A percentile compares a stretch with the other conserved stretches of the same genome.
phyloP scores from a whole-genome alignment of 1,284 basidiomycete species.

The Ceratobasidium sp. region DNA sequence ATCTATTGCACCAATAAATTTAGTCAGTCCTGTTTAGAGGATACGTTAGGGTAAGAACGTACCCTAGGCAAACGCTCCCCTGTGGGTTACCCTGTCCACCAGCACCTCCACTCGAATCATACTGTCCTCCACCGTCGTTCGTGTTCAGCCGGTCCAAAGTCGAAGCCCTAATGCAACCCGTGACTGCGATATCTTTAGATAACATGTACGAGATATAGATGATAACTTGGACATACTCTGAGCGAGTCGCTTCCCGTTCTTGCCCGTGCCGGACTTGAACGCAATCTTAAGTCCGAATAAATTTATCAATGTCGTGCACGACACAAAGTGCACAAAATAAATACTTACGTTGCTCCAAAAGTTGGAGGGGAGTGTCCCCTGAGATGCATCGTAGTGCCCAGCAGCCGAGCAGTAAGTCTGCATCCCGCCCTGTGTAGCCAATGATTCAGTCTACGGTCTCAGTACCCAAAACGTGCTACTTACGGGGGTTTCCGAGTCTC shows the following conservation, averaged over 20 bases:
- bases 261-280: constrained; percentile 38
- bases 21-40: neutral
- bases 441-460: neutral
- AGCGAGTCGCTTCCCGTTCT: constrained; percentile 33
- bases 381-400: constrained; percentile 20
- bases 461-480: neutral
- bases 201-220: neutral
- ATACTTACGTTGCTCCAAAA: constrained; percentile 46
- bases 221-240: constrained; percentile 29
- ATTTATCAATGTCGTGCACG: neutral
- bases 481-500: constrained; percentile 44
- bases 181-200: constrained; percentile 24
- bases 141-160: constrained; percentile 44
- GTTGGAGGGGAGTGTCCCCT: constrained; percentile 40
- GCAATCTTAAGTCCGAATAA: constrained; percentile 8
- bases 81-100: constrained; percentile 50
- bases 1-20: constrained; percentile 35
- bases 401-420: constrained; percentile 44
- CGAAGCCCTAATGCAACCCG: constrained; percentile 44
- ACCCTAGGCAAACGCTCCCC: constrained; percentile 49
- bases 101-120: constrained; percentile 52
- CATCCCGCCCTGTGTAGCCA: constrained; percentile 37
- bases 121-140: constrained; percentile 51
- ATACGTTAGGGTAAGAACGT: neutral
- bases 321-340: too few relatives aligned